Conservation (phyloP, 2,329 filamentous ascomycete genomes). For the Seiridium cupressi region DNA sequence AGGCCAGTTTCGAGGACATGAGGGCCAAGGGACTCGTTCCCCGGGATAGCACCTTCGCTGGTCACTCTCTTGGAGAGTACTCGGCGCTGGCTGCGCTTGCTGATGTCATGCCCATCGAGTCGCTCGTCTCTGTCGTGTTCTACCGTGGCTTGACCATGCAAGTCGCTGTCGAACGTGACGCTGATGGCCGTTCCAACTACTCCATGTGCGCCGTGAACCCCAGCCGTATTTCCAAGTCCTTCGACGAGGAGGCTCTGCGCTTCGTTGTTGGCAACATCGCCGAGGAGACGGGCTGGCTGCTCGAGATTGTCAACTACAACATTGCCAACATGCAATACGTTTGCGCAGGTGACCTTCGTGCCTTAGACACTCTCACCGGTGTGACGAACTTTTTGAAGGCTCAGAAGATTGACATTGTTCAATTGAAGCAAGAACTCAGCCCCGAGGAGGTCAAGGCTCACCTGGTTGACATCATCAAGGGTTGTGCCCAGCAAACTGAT, state of each 20-base stretch:
- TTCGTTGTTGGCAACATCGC: slow-evolving; percentile 96
- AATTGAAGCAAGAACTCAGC: slow-evolving; percentile 80
- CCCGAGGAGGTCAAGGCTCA: slow-evolving; percentile 90
- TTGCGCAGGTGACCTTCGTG: slow-evolving; percentile 67
- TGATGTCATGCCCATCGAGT: slow-evolving; percentile 99
- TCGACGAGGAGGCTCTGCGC: slow-evolving; percentile 95
- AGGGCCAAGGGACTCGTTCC: slow-evolving; percentile 94
- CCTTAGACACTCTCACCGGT: slow-evolving; percentile 70
- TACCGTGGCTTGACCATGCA: slow-evolving; percentile 99
- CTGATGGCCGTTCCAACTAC: slow-evolving; percentile 91
- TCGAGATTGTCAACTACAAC: slow-evolving; percentile 99
- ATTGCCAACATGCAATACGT: slow-evolving; percentile 76
- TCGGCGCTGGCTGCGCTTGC: slow-evolving; percentile 93
- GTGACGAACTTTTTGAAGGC: slow-evolving; percentile 95
- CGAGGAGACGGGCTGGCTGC: slow-evolving; percentile 89
- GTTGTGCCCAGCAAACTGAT: slow-evolving; percentile 82
- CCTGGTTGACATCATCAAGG: slow-evolving; percentile 85
- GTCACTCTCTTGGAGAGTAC: slow-evolving; percentile 97
- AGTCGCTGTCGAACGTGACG: slow-evolving; percentile 96
- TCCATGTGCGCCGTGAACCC: slow-evolving; percentile 99
- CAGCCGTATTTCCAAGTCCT: slow-evolving; percentile 95
- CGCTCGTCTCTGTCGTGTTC: slow-evolving; percentile 96
- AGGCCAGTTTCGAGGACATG: slow-evolving; percentile 99
- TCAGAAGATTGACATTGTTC: slow-evolving; percentile 95
- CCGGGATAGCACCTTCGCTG: slow-evolving; percentile 93